Base-by-base conservation (phyloP, 345 rosid genomes). In the Acer saccharum region DNA sequence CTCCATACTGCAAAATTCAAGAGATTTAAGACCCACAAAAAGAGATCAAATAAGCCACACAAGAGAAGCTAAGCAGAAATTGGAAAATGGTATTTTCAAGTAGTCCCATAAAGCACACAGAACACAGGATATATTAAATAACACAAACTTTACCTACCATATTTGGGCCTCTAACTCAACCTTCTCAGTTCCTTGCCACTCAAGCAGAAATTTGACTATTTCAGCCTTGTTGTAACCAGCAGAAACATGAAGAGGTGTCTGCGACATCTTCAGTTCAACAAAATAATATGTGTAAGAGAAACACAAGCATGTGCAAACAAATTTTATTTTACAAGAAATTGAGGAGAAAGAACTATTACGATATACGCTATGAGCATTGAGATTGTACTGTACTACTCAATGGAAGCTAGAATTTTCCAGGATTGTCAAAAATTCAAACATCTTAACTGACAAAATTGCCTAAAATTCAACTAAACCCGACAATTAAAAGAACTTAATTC, bases 201-300 rank as follows among this genome's bases (percentile, higher is more conserved):
- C 84, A 12, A 97, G 91, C 73, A 97, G 89, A 84, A 83, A 85
- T 79, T 94, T 89, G 71, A 97, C 82, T 64, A 94, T 86, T 76
- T 92, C 93, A 61, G 81, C 90, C 76, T 82, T 91, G 74, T 93
- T 87, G 80, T 94, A 77, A 74, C 98, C 98, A 65, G 99, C 94
- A 73, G 98, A 84, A 54, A 94, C 90, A 88, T 97, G 99, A 67
- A 97, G 92, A 0, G 99, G 99, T 58, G 99, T 97, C 81, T 97
- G 98, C 48, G 93, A 87, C 96, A 97, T 97, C 99, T 97, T 85
- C 85, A 87, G 17, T n/a, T 55, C 55, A 79, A 76, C 48, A 67
- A 83, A 79, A 76, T 44, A 64, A 64, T 48, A 58, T 29, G 64
- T 25, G 10, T 55, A 65, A 69, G 61, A 17, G 21, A 66, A 71